Evolutionary conservation across 768 basidiomycete species (phyloP), one percentile per base, ranked within the genome.

Genomic region (Pisolithus marmoratus): DNA sequence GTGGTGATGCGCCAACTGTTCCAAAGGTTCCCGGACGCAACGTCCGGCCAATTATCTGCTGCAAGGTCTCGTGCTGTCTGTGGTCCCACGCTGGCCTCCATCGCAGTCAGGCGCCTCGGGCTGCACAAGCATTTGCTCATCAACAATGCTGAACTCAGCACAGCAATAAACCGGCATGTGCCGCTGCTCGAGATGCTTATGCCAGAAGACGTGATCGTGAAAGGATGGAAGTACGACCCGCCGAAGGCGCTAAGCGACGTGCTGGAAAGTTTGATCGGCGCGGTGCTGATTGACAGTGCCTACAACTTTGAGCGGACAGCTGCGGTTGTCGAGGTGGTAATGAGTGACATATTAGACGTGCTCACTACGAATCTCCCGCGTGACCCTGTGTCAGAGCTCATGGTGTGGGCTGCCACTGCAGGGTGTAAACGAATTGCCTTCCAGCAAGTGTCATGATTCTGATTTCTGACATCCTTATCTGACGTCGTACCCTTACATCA

Each of bases 231-330:
- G 58, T 85, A 84, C 55, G 85, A 91, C 59, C 90, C 91, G 8
- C 91, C 93, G 0, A 95, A 95, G 67, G 84, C 80, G 6, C 69
- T 92, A 29, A 85, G 87, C 51, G 93, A 95, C 61, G 79, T 91
- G 4, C 75, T 94, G 49, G 93, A 95, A 68, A 87, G 90, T 49
- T 69, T 94, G 5, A 71, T 93, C 31, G 93, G 90, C 1, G 91
- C 90, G 2, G 73, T 95, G 19, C 77, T 95, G 26, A 78, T 94
- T 40, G 93, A 95, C 67, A 80, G 82, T 5, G 82, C 77, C 5
- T 90, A 85, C 61, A 70, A 90, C 56, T 83, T 87, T 54, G 88
- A 90, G 47, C 79, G 74, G 53, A 81, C 83, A 4, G 77, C 78
- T 15, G 71, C 71, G 0, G 74, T 91, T 17, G 76, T 84, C 20